Evolutionary conservation across 2,329 filamentous ascomycete genomes (phyloP), one percentile per base, ranked within the genome.

Genomic region (Colletotrichum liriopes): DNA sequence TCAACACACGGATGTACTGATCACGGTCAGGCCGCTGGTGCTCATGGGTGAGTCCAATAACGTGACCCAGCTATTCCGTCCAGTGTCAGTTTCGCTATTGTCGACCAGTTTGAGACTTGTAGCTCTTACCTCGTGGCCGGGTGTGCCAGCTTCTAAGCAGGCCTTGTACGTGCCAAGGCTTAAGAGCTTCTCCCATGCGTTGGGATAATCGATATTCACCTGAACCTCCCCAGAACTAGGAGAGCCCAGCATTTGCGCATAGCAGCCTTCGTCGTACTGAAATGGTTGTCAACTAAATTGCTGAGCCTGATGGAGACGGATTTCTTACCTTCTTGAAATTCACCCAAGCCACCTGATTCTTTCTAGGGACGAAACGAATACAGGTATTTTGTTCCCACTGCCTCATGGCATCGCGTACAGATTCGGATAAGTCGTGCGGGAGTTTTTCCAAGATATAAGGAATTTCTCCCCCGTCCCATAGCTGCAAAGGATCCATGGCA

Each of bases 11-110:
- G 18, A 69, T 29, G 11, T 26, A 65, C 2, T 51, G 20, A n/a
- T 69, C 61, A 29, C 66, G 66, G 11, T 69, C 66, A 8, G 61
- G 61, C 5, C 66, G 49, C 52, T 69, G 66, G 2, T 65, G 61
- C 52, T 69, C 66, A 5, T 69, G 51, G 23, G 20, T 29, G 32
- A 69, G 66, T 26, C 66, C 66, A 26, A 69, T 69, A 1, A 65
- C 51, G 8, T 65, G 60, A 1, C 66, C 66, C 14, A 65, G 52
- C 66, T 69, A 20, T n/a, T 23, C 32, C 23, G 0, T 11, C 14
- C 4, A 11, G 7, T 1, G 23, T 64, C 11, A 54, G 49, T 54
- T 5, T 32, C 11, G 14, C 3, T 12, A 18, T 23, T 9, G 16
- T 18, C 5, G 16, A 41, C 6, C 5, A 20, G 14, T 23, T 1